Conservation (phyloP, 2,329 filamentous ascomycete genomes). For the Arthrinium puccinioides region DNA sequence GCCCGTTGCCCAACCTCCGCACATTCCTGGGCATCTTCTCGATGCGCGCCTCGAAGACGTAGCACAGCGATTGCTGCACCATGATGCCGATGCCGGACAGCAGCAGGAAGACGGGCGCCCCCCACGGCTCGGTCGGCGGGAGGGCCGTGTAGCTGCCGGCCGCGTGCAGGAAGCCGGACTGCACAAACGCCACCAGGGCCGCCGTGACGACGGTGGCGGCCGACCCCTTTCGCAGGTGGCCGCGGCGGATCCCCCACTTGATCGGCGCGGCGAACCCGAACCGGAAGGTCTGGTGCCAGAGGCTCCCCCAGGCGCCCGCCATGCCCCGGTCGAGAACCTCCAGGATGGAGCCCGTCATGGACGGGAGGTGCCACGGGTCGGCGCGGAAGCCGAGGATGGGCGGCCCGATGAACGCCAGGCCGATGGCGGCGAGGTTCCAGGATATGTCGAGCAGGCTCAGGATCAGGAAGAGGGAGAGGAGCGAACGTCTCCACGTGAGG, state of each 20-base stretch:
- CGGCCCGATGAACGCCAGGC: constrained; percentile 41
- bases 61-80: constrained; percentile 40
- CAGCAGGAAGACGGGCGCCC: constrained; percentile 62
- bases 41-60: background rate
- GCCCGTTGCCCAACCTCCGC: constrained; percentile 49
- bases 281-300: constrained; percentile 90
- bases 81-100: constrained; percentile 60
- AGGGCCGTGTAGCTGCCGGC: constrained; percentile 61
- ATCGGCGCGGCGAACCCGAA: constrained; percentile 59
- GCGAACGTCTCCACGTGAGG: constrained; percentile 48
- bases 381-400: constrained; percentile 43
- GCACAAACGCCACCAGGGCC: constrained; percentile 50
- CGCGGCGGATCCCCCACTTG: constrained; percentile 33
- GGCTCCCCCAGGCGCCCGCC: constrained; percentile 73
- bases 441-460: constrained; percentile 53
- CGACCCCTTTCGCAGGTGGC: constrained; percentile 29
- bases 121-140: constrained; percentile 41
- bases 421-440: constrained; percentile 53
- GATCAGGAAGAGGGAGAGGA: constrained; percentile 49
- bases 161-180: constrained; percentile 64
- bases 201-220: constrained; percentile 25
- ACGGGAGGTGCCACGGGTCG: constrained; percentile 46
- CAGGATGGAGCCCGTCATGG: constrained; percentile 46
- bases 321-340: constrained; percentile 63
- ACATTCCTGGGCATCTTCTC: constrained; percentile 33